phyloP scores from a whole-genome alignment of 352 stramenopile genomes.

The Phytophthora cactorum region DNA sequence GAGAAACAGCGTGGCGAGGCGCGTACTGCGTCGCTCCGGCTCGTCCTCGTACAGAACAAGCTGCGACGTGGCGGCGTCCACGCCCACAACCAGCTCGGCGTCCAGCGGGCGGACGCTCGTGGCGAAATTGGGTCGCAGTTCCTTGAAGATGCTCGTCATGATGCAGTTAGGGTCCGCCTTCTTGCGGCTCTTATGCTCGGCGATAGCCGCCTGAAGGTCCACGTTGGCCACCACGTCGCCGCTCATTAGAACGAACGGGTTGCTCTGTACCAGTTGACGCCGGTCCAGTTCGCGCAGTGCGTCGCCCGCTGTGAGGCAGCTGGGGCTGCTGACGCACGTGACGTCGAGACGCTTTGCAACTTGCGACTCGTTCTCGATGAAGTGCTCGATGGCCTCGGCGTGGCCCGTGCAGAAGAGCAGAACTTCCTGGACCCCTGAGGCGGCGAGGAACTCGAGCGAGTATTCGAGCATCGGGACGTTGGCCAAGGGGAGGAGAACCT shows the following conservation, averaged over 20 bases:
- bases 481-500: constrained; percentile 95
- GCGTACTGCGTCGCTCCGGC: constrained; percentile 49
- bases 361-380: constrained; percentile 70
- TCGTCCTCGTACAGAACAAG: constrained; percentile 88
- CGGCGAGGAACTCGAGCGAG: constrained; percentile 96
- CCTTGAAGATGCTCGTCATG: constrained; percentile 96
- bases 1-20: constrained; percentile 75
- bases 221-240: constrained; percentile 98
- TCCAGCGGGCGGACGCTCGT: constrained; percentile 72
- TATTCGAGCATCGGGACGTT: constrained; percentile 98
- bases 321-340: constrained; percentile 78
- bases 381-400: constrained; percentile 86
- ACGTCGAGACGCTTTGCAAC: constrained; percentile 67
- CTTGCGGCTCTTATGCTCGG: constrained; percentile 80
- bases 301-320: constrained; percentile 92
- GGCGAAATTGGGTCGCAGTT: constrained; percentile 71
- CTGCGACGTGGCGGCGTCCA: constrained; percentile 80
- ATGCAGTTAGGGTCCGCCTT: constrained; percentile 93
- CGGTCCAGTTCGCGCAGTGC: constrained; percentile 97
- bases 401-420: constrained; percentile 94
- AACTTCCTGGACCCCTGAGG: constrained; percentile 95
- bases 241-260: constrained; percentile 98
- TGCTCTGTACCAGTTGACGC: constrained; percentile 93
- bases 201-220: constrained; percentile 80
- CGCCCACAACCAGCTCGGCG: constrained; percentile 83